A percentile compares a stretch with the other conserved stretches of the same genome.
Evolutionary conservation across 2,329 filamentous ascomycete genomes (phyloP).

Genomic region (Drechslerella coelobrocha): DNA sequence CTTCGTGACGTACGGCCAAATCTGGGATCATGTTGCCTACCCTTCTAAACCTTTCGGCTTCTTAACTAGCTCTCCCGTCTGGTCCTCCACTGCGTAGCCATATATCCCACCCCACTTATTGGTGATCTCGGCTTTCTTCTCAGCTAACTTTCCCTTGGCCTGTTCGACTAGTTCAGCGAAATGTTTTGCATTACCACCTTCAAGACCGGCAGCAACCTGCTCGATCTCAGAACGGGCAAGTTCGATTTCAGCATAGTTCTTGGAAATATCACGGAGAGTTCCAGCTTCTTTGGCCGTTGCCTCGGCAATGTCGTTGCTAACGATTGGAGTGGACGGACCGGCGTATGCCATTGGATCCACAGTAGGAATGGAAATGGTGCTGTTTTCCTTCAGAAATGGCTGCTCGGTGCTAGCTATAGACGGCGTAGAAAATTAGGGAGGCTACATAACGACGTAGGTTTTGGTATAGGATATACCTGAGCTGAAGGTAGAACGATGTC

Average conservation of each 20-base stretch:
- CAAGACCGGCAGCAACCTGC: slow-evolving; percentile 13
- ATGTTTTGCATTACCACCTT: neutral
- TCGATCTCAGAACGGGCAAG: slow-evolving; percentile 34
- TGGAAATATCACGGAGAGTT: slow-evolving; percentile 35
- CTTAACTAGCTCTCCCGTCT: slow-evolving; percentile 12
- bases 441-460: neutral
- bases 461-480: slow-evolving; percentile 34
- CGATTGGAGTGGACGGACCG: slow-evolving; percentile 38
- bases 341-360: slow-evolving; percentile 5
- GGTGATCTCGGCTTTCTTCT: slow-evolving; percentile 38
- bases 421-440: neutral
- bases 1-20: neutral
- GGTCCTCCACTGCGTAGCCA: slow-evolving; percentile 28
- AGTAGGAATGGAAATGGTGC: slow-evolving; percentile 12
- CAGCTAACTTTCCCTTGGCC: slow-evolving; percentile 32
- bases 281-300: slow-evolving; percentile 24
- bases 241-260: slow-evolving; percentile 34
- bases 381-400: slow-evolving; percentile 30
- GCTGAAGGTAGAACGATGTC: slow-evolving; percentile 21
- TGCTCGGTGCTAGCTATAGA: slow-evolving; percentile 37
- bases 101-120: slow-evolving; percentile 47
- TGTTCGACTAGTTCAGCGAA: slow-evolving; percentile 18
- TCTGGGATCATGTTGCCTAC: slow-evolving; percentile 6
- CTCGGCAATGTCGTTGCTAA: slow-evolving; percentile 35
- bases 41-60: slow-evolving; percentile 41